Evolutionary conservation across 768 basidiomycete species (phyloP), one percentile per base, ranked within the genome.

Genomic region (Kwoniella shandongensis): DNA sequence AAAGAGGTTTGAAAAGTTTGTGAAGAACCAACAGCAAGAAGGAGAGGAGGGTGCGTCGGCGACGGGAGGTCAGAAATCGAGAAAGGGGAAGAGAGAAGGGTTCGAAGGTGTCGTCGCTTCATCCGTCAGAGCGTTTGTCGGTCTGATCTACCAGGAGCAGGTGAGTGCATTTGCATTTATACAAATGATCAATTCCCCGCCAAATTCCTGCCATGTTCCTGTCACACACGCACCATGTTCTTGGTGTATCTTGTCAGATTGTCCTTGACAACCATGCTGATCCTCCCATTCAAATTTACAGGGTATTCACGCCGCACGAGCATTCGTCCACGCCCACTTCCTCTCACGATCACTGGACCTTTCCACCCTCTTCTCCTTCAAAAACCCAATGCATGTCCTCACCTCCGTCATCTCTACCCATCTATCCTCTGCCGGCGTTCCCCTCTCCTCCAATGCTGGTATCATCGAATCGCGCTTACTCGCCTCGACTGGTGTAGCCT

Each of bases 401-500:
- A 73, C 83, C 56, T 83, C 85, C 63, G 89, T 88, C 41, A 85
- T 90, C 20, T 79, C 80, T 45, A 86, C 87, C 71, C 86, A 73
- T 51, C 85, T 69, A 26, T 45, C 51, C 8, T 26, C 30, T 2
- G 32, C 49, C 39, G 44, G 35, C 23, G 29, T 57, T 20, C 23
- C 46, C 49, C 51, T 45, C 39, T 20, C 40, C 27, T 59, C 55
- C 65, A 92, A 58, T 39, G 48, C 50, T 27, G 56, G 42, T 4
- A 17, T 51, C 23, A 58, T 58, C 44, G 56, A 58, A 26, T 32
- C 35, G 11, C 40, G 91, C 74, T 77, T 99, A 51, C 79, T 99
- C 57, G 91, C 88, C 71, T 93, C 97, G 76, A 91, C 92, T 0
- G 96, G 96, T 71, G 87, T 92, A 44, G 85, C 85, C 64, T 88